Evolutionary conservation across 192 early-diverging fungal species (phyloP), one percentile per base, ranked within the genome.

Genomic region (Mortierella hygrophila): DNA sequence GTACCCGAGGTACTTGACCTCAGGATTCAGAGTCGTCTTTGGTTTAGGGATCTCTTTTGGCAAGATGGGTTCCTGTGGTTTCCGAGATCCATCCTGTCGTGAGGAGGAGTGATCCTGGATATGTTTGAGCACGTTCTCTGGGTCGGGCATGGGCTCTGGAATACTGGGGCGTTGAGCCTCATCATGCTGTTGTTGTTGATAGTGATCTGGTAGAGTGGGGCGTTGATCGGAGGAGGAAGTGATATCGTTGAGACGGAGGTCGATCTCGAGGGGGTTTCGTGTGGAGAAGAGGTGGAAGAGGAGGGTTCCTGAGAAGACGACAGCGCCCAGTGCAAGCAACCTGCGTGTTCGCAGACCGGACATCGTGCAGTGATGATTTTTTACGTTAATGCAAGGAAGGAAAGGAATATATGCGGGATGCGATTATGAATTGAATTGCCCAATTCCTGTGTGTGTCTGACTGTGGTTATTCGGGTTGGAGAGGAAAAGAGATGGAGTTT

Each of bases 1-100:
- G 63, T 55, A 86, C 23, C 60, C 41, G 32, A 86, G 63, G 42
- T 86, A 86, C 32, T 70, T 73, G 32, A 40, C 32, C 6, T 23
- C 15, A 0, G 79, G 70, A 21, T 75, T 54, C 40, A 86, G 71
- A 13, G n/a, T 11, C 37, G 72, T 81, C n/a, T 3, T 70, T 40
- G 83, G 78, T 4, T 47, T 55, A 9, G 70, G 71, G 63, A 81
- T 76, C 13, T 79, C 52, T 20, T 72, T 4, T 4, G 54, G 68
- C 18, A 72, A 49, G 8, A 23, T 8, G 15, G 65, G 49, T 5
- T 26, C 26, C 29, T 46, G 29, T 11, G 63, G n/a, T 46, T 52
- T 60, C 16, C 32, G 54, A 32, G 29, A 10, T 4, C 42, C 29
- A 38, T 49, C 32, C 23, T 65, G 44, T 13, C 11, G 42, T 38